Evolutionary conservation across 2,329 filamentous ascomycete genomes (phyloP).

Genomic region (Aureobasidium mangrovei): DNA sequence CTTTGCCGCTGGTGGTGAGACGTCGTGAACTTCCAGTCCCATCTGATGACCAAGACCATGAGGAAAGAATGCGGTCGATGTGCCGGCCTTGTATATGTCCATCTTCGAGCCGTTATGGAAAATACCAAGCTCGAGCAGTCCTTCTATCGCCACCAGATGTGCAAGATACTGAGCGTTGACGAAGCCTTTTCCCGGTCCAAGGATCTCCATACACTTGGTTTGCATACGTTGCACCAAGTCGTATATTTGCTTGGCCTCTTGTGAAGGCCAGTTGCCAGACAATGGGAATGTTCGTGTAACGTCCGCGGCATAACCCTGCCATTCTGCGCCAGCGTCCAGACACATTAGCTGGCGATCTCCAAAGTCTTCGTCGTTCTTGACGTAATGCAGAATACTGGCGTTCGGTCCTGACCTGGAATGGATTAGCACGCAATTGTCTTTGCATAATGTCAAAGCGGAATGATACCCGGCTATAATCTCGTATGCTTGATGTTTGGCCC

Average conservation of each 20-base stretch:
- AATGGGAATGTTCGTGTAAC: conserved; percentile 84
- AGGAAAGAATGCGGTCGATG: conserved; percentile 85
- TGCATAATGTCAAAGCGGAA: neutral
- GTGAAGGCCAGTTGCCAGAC: conserved; percentile 55
- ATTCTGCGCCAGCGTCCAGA: conserved; percentile 83
- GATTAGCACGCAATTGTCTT: neutral
- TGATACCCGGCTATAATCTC: conserved; percentile 66
- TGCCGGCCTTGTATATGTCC: conserved; percentile 67
- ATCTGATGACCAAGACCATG: conserved; percentile 87
- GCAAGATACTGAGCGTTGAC: conserved; percentile 65
- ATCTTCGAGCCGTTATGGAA: conserved; percentile 49
- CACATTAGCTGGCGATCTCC: conserved; percentile 63
- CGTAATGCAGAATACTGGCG: conserved; percentile 79
- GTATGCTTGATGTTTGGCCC: conserved; percentile 74
- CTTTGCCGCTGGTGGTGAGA: conserved; percentile 16
- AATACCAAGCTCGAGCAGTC: conserved; percentile 63
- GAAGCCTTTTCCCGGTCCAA: conserved; percentile 62
- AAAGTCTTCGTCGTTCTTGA: conserved; percentile 66
- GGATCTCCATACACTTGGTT: conserved; percentile 56
- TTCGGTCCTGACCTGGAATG: conserved; percentile 54
- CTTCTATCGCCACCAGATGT: conserved; percentile 61
- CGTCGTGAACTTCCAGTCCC: conserved; percentile 85
- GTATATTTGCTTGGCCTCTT: conserved; percentile 65
- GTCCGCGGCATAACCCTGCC: conserved; percentile 76
- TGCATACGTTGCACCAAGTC: conserved; percentile 76